Base-by-base conservation (phyloP, 345 rosid species). In the Hypericum perforatum region DNA sequence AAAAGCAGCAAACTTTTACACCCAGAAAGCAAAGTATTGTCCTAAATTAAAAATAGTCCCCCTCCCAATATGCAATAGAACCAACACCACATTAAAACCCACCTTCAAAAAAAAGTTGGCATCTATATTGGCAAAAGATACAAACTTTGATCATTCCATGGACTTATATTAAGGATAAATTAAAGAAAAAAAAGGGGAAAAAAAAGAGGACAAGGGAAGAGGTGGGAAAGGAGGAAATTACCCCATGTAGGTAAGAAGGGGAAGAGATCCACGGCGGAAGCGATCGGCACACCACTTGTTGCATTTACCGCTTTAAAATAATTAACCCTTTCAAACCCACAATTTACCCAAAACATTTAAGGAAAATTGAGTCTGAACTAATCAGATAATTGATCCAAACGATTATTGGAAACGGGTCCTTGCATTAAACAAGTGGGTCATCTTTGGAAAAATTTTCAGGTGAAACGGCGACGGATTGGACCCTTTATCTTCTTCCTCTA, bases 201-300 rank as follows among this genome's bases (percentile, higher is more conserved):
- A 41, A 12, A 8, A 53, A 3, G 58, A 7, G 51, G 16, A 51
- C 38, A 50, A 7, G 49, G 65, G 63, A 61, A 56, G 61, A 82
- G 32, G 49, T 3, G 58, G 51, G 16, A 54, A 39, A 50, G 9
- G 49, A 66, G 63, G 60, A 56, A 58, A 84, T 74, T 56, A 85
- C 86, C 82, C 79, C 89, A 77, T 79, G 75, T 81, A 79, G 43
- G 76, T 74, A 58, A 80, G 36, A 36, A 78, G 65, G 65, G 39
- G 62, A 68, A 66, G 46, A 65, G 78, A 82, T 74, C 87, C 82
- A 82, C 63, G 69, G 44, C 45, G 79, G 84, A 36, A 74, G 53
- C 22, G 39, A 60, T 57, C 73, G 65, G 69, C 65, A 67, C 63
- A 67, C 32, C 32, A 22, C 32, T 22, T 22, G 49, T 61, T 65